Conservation (phyloP, 2,329 filamentous ascomycete genomes). For the Hypomyces perniciosus region DNA sequence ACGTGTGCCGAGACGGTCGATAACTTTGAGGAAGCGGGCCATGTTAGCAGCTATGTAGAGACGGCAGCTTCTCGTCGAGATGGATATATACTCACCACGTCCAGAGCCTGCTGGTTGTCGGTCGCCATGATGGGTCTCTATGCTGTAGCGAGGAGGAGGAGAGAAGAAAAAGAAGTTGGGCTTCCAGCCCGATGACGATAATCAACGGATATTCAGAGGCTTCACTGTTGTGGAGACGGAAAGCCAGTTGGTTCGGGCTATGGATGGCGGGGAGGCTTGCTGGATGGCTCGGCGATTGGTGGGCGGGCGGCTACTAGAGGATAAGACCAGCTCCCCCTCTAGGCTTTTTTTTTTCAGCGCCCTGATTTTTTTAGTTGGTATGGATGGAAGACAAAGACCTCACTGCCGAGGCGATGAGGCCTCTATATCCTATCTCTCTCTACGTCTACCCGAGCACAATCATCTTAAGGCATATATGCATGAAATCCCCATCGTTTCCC, state of each 20-base stretch:
- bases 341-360: neutral
- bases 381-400: too few relatives aligned
- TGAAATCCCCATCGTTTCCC: neutral
- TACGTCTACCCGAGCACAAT: too few relatives aligned
- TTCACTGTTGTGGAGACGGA: constrained; percentile 12
- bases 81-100: constrained; percentile 53
- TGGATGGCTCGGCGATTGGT: constrained; percentile 2
- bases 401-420: neutral
- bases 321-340: constrained; percentile 2
- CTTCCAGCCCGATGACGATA: constrained; percentile 23
- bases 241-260: constrained; percentile 8
- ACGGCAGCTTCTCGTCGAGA: neutral
- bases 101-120: constrained; percentile 72
- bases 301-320: constrained; percentile 3
- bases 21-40: constrained; percentile 32
- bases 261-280: constrained; percentile 7
- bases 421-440: neutral
- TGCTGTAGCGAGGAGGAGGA: constrained; percentile 11
- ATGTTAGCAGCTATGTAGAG: constrained; percentile 1
- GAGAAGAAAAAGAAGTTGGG: constrained; percentile 15
- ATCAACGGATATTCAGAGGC: constrained; percentile 5
- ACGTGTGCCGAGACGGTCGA: constrained; percentile 56
- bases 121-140: constrained; percentile 56
- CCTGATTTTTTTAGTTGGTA: too few relatives aligned
- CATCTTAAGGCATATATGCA: constrained; percentile 9